Percentiles rank a stretch among this genome's conserved stretches.
phyloP scores from a whole-genome alignment of 768 basidiomycete genomes.

The Panaeolus papilionaceus region DNA sequence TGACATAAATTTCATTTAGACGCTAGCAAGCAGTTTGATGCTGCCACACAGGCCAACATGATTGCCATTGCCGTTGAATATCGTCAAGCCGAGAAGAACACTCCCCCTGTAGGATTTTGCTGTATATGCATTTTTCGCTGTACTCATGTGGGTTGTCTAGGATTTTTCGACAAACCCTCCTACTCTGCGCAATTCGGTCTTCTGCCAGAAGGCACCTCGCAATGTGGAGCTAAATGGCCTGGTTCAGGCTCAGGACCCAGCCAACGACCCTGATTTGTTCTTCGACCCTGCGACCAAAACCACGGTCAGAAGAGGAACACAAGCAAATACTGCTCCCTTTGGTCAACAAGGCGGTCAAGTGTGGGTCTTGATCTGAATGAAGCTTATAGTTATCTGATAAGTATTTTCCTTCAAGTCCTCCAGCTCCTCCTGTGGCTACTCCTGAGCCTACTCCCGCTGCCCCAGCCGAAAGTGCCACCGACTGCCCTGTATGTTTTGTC shows the following conservation, averaged over 20 bases:
- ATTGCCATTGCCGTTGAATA: constrained; percentile 57
- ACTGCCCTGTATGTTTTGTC: not conserved
- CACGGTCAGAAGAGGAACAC: constrained; percentile 52
- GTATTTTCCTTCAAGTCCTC: not conserved
- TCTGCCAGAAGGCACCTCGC: constrained; percentile 59
- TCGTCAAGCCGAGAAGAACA: constrained; percentile 65
- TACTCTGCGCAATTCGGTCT: constrained; percentile 58
- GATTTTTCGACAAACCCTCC: constrained; percentile 61
- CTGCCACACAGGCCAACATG: constrained; percentile 55
- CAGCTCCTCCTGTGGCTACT: constrained; percentile 15
- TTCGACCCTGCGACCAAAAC: constrained; percentile 49
- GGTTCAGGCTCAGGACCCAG: constrained; percentile 58
- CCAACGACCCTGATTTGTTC: constrained; percentile 57
- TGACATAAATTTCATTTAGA: constrained; percentile 36
- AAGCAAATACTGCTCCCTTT: constrained; percentile 56
- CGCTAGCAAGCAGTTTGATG: constrained; percentile 58
- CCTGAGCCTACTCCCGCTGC: not conserved
- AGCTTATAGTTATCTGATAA: not conserved
- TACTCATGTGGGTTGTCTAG: constrained; percentile 29
- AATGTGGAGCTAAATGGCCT: constrained; percentile 57
- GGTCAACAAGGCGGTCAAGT: constrained; percentile 24
- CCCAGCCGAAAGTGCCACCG: not conserved
- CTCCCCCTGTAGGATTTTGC: constrained; percentile 50
- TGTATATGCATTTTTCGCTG: not conserved
- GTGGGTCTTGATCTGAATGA: not conserved